These are phyloP conservation scores for Plasmodium gonderi DNA, from an alignment of 169 alveolate genomes.

Conservation along the genomic window DNA sequence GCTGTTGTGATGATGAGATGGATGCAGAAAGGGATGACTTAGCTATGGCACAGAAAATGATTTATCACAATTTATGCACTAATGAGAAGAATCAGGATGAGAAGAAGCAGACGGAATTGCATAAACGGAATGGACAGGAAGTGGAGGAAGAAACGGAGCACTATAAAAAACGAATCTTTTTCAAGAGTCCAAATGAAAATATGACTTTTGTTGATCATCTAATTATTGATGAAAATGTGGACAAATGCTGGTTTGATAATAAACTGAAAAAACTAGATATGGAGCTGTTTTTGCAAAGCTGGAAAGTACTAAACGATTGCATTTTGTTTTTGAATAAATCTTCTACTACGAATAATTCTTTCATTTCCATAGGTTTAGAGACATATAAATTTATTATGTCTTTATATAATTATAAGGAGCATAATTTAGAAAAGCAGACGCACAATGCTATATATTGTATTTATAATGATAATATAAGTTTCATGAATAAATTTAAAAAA, in stretches of 20 bases:
- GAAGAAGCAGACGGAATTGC: not conserved
- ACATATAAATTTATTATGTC: slow-evolving; percentile 59
- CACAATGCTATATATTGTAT: slow-evolving; percentile 66
- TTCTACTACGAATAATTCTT: slow-evolving; percentile 66
- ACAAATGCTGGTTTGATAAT: slow-evolving; percentile 49
- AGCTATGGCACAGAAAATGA: too few species aligned
- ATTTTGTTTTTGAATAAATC: slow-evolving; percentile 44
- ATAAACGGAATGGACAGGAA: not conserved
- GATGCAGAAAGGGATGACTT: too few species aligned
- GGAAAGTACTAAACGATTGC: slow-evolving; percentile 67
- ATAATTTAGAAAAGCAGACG: slow-evolving; percentile 49
- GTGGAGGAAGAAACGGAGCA: not conserved
- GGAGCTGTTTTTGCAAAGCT: slow-evolving; percentile 45
- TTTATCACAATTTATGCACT: too few species aligned
- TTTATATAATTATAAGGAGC: slow-evolving; percentile 34
- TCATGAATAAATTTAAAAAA: slow-evolving; percentile 40
- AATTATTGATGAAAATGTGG: slow-evolving; percentile 69
- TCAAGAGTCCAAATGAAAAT: not conserved
- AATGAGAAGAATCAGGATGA: not conserved
- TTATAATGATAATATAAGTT: slow-evolving; percentile 62
- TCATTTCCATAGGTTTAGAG: slow-evolving; percentile 61
- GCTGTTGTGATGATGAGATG: too few species aligned
- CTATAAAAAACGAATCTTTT: not conserved
- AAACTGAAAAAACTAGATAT: slow-evolving; percentile 56
- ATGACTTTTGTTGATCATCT: not conserved